phyloP scores from a whole-genome alignment of 2,329 filamentous ascomycete genomes.

The Paecilomyces sp. region DNA sequence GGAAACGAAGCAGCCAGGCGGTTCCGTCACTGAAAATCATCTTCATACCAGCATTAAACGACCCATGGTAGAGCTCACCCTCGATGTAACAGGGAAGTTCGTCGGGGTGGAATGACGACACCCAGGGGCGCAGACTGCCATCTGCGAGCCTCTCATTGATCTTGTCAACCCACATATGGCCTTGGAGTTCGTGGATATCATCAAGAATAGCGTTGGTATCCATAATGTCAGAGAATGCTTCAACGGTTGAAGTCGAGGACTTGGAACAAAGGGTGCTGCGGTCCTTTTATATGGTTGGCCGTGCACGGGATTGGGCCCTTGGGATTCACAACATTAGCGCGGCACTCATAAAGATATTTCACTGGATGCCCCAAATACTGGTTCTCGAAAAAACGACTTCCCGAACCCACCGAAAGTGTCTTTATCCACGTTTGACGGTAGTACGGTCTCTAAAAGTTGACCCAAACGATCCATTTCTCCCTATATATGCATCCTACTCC shows the following conservation, averaged over 20 bases:
- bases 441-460: no score
- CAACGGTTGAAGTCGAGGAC: background rate
- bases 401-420: no score
- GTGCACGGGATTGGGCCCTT: no score
- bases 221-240: background rate
- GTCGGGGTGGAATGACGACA: slow-evolving; percentile 26
- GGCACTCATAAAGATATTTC: no score
- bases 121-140: slow-evolving; percentile 12
- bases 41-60: slow-evolving; percentile 26
- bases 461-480: no score
- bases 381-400: no score
- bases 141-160: background rate
- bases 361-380: no score
- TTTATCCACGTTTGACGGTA: no score
- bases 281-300: no score
- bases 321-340: no score
- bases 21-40: slow-evolving; percentile 22
- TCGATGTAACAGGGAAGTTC: slow-evolving; percentile 25
- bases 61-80: slow-evolving; percentile 22
- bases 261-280: no score
- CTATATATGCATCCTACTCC: no score
- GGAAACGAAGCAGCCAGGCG: slow-evolving; percentile 24
- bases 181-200: background rate
- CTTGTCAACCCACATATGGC: background rate
- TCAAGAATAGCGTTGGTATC: background rate